A percentile compares a stretch with the other conserved stretches of the same genome.
Evolutionary conservation across 768 basidiomycete genomes (phyloP).

Genomic region (Cyclocybe cylindracea): DNA sequence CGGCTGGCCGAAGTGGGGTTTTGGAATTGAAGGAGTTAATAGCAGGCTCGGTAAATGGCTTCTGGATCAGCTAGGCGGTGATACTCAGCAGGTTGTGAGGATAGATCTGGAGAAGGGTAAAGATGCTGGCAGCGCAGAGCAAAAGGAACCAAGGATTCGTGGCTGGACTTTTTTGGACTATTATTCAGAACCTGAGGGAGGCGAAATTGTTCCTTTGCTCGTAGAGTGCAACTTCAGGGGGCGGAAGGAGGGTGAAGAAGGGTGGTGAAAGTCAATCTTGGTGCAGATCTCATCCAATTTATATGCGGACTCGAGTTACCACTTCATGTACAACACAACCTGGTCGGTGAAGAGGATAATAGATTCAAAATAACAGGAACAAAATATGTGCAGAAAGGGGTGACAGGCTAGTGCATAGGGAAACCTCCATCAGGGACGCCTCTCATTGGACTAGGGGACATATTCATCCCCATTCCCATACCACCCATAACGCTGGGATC

Average conservation of each 20-base stretch:
- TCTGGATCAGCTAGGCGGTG: slow-evolving; percentile 47
- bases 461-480: slow-evolving; percentile 19
- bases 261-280: slow-evolving; percentile 27
- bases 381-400: too few species aligned
- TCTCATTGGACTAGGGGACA: slow-evolving; percentile 16
- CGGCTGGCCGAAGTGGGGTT: slow-evolving; percentile 74
- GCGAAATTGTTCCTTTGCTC: slow-evolving; percentile 58
- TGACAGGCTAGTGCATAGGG: slow-evolving; percentile 5
- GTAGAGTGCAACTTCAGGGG: slow-evolving; percentile 80
- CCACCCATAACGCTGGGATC: slow-evolving; percentile 6
- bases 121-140: slow-evolving; percentile 8
- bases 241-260: slow-evolving; percentile 40
- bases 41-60: slow-evolving; percentile 73
- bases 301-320: too few species aligned
- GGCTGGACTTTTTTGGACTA: slow-evolving; percentile 83
- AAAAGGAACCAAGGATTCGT: slow-evolving; percentile 49
- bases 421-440: slow-evolving; percentile 10
- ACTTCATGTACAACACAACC: too few species aligned
- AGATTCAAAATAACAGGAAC: neutral
- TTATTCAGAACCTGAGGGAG: slow-evolving; percentile 58
- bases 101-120: neutral
- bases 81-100: neutral
- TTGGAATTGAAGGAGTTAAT: slow-evolving; percentile 90
- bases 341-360: neutral
- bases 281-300: neutral